Percentiles rank a stretch among this genome's conserved stretches.
Evolutionary conservation across 2,329 filamentous ascomycete species (phyloP).

Genomic region (Metarhizium robertsii): DNA sequence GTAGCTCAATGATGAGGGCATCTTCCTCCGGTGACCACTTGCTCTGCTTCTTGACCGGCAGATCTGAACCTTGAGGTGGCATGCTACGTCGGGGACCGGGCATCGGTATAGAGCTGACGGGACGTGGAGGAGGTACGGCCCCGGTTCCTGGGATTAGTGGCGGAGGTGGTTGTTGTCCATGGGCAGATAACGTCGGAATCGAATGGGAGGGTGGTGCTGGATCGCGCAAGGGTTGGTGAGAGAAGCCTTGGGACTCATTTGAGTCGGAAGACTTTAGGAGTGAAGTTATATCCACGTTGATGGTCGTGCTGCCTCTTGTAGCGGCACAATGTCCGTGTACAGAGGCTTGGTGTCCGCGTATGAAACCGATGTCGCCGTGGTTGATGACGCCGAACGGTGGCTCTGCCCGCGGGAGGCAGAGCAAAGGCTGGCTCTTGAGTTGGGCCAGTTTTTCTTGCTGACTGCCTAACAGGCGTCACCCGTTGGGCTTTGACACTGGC

Average conservation of each 20-base stretch:
- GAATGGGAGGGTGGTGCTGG: conserved; percentile 14
- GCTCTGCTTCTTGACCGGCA: conserved; percentile 85
- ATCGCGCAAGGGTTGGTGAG: conserved; percentile 17
- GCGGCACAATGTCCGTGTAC: conserved; percentile 17
- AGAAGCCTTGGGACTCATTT: conserved; percentile 54
- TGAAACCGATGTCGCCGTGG: conserved; percentile 18
- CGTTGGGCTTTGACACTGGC: conserved; percentile 3
- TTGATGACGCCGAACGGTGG: conserved; percentile 20
- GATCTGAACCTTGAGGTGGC: conserved; percentile 44
- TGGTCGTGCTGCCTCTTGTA: conserved; percentile 31
- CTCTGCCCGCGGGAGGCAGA: conserved; percentile 33
- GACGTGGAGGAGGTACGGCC: conserved; percentile 1
- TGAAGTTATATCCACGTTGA: conserved; percentile 91
- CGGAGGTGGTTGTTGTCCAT: conserved; percentile 13
- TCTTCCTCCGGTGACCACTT: conserved; percentile 96
- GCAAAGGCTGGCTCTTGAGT: conserved; percentile 30
- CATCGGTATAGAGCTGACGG: conserved; percentile 24
- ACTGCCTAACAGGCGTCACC: conserved; percentile 11
- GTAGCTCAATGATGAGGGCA: conserved; percentile 83
- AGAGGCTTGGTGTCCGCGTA: conserved; percentile 19
- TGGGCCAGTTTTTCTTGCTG: conserved; percentile 28
- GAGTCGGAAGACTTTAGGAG: conserved; percentile 71
- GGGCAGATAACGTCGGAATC: conserved; percentile 7
- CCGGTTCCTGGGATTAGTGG: neutral
- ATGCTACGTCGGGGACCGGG: conserved; percentile 22